These are phyloP conservation scores for Solanum pimpinellifolium DNA, from an alignment of 257 asterid genomes.

Conservation along the genomic window DNA sequence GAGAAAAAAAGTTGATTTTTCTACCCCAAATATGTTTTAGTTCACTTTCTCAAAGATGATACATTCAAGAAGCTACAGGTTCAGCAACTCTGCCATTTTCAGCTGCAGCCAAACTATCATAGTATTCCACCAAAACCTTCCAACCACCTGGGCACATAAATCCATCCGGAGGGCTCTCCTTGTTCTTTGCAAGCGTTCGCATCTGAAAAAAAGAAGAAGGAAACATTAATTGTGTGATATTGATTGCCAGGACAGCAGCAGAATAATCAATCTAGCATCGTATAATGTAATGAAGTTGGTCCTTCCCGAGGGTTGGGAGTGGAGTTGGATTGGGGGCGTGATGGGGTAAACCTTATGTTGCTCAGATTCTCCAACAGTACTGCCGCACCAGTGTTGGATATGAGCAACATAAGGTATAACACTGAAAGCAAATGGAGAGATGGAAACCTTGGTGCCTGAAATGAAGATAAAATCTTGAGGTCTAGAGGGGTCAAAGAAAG, in stretches of 20 bases:
- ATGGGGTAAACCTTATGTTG: neutral
- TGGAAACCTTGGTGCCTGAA: slow-evolving; percentile 84
- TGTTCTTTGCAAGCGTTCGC: slow-evolving; percentile 82
- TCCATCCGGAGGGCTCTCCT: slow-evolving; percentile 85
- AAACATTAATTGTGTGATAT: neutral
- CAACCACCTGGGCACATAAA: slow-evolving; percentile 98
- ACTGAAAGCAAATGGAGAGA: neutral
- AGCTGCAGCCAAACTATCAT: slow-evolving; percentile 47
- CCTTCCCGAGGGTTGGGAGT: neutral
- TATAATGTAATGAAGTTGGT: neutral
- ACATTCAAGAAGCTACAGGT: slow-evolving; percentile 44
- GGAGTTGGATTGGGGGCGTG: neutral
- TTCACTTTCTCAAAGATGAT: neutral
- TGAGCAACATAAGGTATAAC: neutral
- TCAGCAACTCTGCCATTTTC: slow-evolving; percentile 49
- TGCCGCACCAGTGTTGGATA: neutral
- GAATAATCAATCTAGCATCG: neutral
- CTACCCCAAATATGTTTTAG: neutral
- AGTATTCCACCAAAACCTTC: slow-evolving; percentile 88
- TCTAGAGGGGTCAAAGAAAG: slow-evolving; percentile 89
- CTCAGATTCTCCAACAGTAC: neutral
- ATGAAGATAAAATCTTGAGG: slow-evolving; percentile 83
- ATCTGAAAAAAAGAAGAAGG: slow-evolving; percentile 27
- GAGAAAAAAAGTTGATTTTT: neutral
- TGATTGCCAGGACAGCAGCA: neutral